phyloP scores from a whole-genome alignment of 164 flowering plant species.

The Berberis thunbergii region DNA sequence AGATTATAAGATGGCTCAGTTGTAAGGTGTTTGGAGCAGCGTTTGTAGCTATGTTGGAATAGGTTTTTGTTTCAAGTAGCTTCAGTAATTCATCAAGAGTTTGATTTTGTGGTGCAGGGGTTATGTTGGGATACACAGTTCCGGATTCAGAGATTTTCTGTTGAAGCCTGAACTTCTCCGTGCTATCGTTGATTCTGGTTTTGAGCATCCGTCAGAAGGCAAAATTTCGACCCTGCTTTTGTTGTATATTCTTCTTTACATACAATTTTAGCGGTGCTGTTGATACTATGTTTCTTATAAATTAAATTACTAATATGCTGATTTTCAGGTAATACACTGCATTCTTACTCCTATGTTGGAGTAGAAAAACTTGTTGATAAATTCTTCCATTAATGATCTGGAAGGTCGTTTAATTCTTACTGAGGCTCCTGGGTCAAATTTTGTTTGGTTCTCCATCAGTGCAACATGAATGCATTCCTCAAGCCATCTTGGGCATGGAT shows the following conservation, averaged over 20 bases:
- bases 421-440: slow-evolving; percentile 44
- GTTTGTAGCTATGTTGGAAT: too few species aligned
- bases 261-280: too few species aligned
- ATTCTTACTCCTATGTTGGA: slow-evolving; percentile 28
- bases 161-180: neutral
- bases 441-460: slow-evolving; percentile 84
- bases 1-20: too few species aligned
- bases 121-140: neutral
- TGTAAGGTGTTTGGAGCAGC: too few species aligned
- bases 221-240: too few species aligned
- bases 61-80: too few species aligned
- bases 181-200: neutral
- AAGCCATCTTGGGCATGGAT: slow-evolving; percentile 94
- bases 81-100: too few species aligned
- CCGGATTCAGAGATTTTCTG: neutral
- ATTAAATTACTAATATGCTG: neutral
- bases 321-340: slow-evolving; percentile 52
- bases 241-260: too few species aligned
- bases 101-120: too few species aligned
- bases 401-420: slow-evolving; percentile 11
- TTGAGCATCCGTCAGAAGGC: neutral
- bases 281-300: neutral
- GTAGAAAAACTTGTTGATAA: slow-evolving; percentile 44
- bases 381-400: slow-evolving; percentile 42
- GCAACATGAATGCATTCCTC: slow-evolving; percentile 40